Evolutionary conservation across 352 stramenopile species (phyloP), one percentile per base, ranked within the genome.

Genomic region (Globisporangium ultimum): DNA sequence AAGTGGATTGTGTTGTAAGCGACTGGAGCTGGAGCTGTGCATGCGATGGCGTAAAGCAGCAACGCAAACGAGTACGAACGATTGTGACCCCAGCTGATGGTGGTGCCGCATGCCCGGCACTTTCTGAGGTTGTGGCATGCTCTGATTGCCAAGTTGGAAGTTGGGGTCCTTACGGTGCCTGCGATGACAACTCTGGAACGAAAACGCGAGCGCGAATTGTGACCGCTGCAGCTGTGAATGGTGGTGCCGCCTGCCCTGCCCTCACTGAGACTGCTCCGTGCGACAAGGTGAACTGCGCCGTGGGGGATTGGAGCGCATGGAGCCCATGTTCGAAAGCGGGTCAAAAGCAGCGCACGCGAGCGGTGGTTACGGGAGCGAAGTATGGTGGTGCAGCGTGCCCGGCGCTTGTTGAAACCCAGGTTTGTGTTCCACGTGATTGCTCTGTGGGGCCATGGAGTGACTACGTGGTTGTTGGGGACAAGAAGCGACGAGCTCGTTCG

Each of bases 211-310:
- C 60, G 18, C 74, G 76, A 6, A 53, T 52, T 4, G 70, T 88
- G 22, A 46, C 60, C 3, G 63, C 52, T 0, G 50, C 69, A 0
- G 52, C 74, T 10, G 48, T 52, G 2, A 78, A 78, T 51, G 78
- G 74, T 7, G 78, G 79, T 1, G 54, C 60, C 0, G 65, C 65
- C 17, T 90, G 80, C 20, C 67, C 58, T 47, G 47, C 24, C 0
- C 65, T 87, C 9, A 70, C 62, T 0, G 67, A 76, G n/a, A 63
- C 43, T 0, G 53, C 53, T 0, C 34, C 60, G n/a, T 79, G 71
- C 40, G 68, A 76, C 36, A 78, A 76, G 32, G 66, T 82, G 2
- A 69, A 90, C 58, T 90, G 80, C 21, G 74, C 78, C 13, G 71
- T 87, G 21, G 74, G 76, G 41, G 68, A 72, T 2, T 90, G 78